These are phyloP conservation scores for Penstemon davidsonii DNA, from an alignment of 257 asterid genomes.

Conservation along the genomic window DNA sequence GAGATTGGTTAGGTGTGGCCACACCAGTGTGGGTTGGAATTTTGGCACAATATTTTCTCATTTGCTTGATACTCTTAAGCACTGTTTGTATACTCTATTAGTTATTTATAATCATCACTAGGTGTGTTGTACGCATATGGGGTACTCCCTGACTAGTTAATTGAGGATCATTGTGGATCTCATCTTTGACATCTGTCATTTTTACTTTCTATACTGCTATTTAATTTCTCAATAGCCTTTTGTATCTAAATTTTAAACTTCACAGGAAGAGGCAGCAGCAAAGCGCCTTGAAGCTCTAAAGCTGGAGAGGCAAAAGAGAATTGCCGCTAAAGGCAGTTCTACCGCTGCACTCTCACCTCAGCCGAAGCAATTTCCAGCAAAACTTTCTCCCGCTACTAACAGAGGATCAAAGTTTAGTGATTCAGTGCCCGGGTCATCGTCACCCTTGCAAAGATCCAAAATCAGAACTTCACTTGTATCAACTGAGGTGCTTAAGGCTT, in stretches of 20 bases:
- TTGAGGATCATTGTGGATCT: conserved; percentile 12
- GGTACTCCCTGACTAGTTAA: neutral
- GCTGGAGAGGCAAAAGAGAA: conserved; percentile 82
- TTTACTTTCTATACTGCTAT: neutral
- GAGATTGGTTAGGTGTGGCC: conserved; percentile 21
- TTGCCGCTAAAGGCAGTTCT: conserved; percentile 64
- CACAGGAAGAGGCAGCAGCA: conserved; percentile 75
- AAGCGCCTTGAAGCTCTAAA: conserved; percentile 79
- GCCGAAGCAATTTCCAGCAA: conserved; percentile 54
- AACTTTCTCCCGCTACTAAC: conserved; percentile 60
- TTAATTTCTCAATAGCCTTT: conserved; percentile 16
- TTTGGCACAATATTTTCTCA: conserved; percentile 5
- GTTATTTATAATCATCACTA: neutral
- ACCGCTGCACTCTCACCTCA: conserved; percentile 45
- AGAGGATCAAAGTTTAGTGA: conserved; percentile 89
- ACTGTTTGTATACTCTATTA: neutral
- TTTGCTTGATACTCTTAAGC: conserved; percentile 14
- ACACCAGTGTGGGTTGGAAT: neutral
- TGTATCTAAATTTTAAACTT: conserved; percentile 18
- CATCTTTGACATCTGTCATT: neutral
- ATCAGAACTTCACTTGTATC: conserved; percentile 59
- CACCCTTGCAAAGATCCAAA: conserved; percentile 93
- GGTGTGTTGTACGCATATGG: neutral
- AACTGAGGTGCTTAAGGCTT: conserved; percentile 42
- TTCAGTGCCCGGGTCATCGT: conserved; percentile 81